phyloP scores from a whole-genome alignment of 1,284 basidiomycete species.

The Dichomitus squalens region DNA sequence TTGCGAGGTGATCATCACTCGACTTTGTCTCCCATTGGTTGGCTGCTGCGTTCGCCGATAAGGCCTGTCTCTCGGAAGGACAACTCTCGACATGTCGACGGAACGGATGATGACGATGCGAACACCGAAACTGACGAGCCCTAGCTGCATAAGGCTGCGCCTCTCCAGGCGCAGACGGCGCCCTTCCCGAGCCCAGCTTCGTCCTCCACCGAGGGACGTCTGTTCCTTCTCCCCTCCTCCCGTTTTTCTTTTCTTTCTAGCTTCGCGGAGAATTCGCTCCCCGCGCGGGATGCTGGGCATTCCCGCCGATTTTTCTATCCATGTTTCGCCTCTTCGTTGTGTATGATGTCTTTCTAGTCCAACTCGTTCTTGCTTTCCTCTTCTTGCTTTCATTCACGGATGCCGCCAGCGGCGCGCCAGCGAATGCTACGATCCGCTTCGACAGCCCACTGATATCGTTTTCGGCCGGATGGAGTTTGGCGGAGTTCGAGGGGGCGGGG shows the following conservation, averaged over 20 bases:
- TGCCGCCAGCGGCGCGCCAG: constrained; percentile 22
- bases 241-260: constrained; percentile 4
- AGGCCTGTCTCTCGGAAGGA: background rate
- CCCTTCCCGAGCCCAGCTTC: background rate
- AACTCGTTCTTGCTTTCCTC: constrained; percentile 5
- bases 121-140: background rate
- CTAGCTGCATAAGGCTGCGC: background rate
- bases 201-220: background rate
- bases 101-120: constrained; percentile 16
- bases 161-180: background rate
- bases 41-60: constrained; percentile 7
- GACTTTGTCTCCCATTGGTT: constrained; percentile 12
- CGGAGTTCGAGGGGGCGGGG: constrained; percentile 9
- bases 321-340: constrained; percentile 16
- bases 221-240: background rate
- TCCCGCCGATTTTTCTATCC: constrained; percentile 13
- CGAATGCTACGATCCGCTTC: constrained; percentile 23
- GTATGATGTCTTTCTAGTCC: constrained; percentile 6
- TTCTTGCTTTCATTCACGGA: background rate
- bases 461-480: constrained; percentile 27
- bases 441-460: constrained; percentile 20
- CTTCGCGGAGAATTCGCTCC: constrained; percentile 6
- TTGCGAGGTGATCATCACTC: constrained; percentile 15
- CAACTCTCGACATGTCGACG: constrained; percentile 1
- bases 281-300: constrained; percentile 32